Base-by-base conservation (phyloP, 805 yeast species). In the Suhomyces canberraensis region DNA sequence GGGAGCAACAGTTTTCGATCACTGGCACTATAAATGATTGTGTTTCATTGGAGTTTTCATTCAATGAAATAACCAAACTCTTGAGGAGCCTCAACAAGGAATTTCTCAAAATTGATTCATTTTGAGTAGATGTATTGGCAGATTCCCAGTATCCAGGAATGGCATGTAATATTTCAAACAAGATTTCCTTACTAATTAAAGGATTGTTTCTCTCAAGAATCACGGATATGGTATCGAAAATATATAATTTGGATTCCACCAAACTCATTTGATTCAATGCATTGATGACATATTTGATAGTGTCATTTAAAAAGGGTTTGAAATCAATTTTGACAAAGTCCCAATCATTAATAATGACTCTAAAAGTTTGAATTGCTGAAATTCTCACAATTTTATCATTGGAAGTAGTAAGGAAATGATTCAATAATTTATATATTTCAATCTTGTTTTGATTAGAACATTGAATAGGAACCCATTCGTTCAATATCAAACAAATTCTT, bases 331-430 rank as follows among this genome's bases (percentile, higher is more conserved):
- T 81, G 25, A 78, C 71, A 57, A 91, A 90, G 42, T 85, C 90
- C 86, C 95, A 87, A 50, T 89, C 96, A 42, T 87, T 90, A 21
- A 91, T 68, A 33, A 85, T 69, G 19, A 76, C 71, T 41, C 79
- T 73, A 15, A 90, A 61, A 0, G 91, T 78, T 49, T 81, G 83
- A 11, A 83, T 69, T 0, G 93, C 81, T 0, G 95, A 78, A 16
- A 93, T 56, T 47, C 73, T 74, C 2, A 93, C 95, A n/a, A 91
- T 95, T 37, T 73, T 70, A 56, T 93, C 98, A 45, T 80, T 76
- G 19, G 54, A 47, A 18, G 67, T 57, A 21, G 69, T 61, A 44
- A 88, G 54, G n/a, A 80, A 61, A 26, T 60, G 58, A 14, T 71
- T 42, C 18, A 88, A 65, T 28, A 85, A 66, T 34, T 72, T 65